Evolutionary conservation across 2,329 filamentous ascomycete species (phyloP).

Genomic region (Alternaria sp.): DNA sequence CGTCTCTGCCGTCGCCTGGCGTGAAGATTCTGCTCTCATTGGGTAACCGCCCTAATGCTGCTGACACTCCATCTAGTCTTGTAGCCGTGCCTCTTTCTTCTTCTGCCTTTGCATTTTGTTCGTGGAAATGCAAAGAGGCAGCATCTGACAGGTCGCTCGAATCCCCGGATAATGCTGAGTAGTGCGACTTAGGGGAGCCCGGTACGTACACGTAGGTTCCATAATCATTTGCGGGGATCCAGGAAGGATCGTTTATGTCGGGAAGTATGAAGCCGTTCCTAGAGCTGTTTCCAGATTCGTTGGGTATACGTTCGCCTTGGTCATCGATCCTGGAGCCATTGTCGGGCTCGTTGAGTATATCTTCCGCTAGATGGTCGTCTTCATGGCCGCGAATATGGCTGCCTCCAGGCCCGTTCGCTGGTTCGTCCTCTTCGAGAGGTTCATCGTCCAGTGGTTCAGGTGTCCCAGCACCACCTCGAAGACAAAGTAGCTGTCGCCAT

Average conservation of each 20-base stretch:
- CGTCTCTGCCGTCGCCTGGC: background rate
- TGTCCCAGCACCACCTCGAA: background rate
- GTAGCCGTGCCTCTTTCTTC: background rate
- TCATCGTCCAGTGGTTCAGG: background rate
- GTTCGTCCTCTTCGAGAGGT: background rate
- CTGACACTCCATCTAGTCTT: background rate
- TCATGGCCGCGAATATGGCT: background rate
- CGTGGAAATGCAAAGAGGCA: background rate
- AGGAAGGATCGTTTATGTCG: background rate
- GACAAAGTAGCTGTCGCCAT: background rate
- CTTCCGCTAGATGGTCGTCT: background rate
- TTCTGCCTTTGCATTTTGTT: background rate
- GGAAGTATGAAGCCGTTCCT: background rate
- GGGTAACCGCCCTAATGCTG: background rate
- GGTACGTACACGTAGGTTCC: background rate
- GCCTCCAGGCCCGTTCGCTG: background rate
- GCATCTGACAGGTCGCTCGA: background rate
- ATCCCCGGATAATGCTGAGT: background rate
- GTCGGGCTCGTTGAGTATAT: background rate
- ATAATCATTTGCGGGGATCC: background rate
- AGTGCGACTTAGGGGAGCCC: background rate
- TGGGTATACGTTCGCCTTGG: background rate
- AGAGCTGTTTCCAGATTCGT: background rate
- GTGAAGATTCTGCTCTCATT: background rate
- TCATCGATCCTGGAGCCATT: background rate